A percentile compares a stretch with the other conserved stretches of the same genome.
These are phyloP conservation scores for Parmelia sp. DNA, from an alignment of 495 filamentous ascomycete genomes.

Conservation along the genomic window DNA sequence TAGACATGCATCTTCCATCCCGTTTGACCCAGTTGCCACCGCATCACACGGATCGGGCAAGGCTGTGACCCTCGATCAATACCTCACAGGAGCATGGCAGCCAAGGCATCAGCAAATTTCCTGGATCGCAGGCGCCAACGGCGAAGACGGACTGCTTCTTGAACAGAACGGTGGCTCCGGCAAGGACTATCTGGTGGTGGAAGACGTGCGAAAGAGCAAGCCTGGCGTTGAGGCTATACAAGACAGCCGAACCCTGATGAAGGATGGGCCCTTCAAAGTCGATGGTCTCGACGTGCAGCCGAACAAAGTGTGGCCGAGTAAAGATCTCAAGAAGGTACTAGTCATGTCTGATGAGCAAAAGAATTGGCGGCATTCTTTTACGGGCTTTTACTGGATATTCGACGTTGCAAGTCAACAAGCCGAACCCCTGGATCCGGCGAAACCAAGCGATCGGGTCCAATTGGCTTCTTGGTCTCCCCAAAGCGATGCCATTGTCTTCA, in stretches of 20 bases:
- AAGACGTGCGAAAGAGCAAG: conserved; percentile 66
- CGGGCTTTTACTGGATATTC: conserved; percentile 84
- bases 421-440: conserved; percentile 66
- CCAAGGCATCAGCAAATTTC: conserved; percentile 63
- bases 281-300: conserved; percentile 47
- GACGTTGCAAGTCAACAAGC: conserved; percentile 77
- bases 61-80: conserved; percentile 73
- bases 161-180: conserved; percentile 49
- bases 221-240: conserved; percentile 35
- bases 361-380: conserved; percentile 88
- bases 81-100: conserved; percentile 66
- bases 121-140: conserved; percentile 81
- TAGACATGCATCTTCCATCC: conserved; percentile 50
- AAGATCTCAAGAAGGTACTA: conserved; percentile 77
- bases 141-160: conserved; percentile 80
- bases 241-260: conserved; percentile 65
- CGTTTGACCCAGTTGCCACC: conserved; percentile 64
- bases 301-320: conserved; percentile 63
- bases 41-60: conserved; percentile 61
- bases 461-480: conserved; percentile 85
- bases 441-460: conserved; percentile 64
- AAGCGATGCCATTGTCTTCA: conserved; percentile 79
- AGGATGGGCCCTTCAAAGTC: conserved; percentile 54
- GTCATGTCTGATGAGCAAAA: conserved; percentile 59
- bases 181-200: conserved; percentile 74